Evolutionary conservation across 129 eudicot genomes (phyloP).

Genomic region (Heracleum sosnowskyi): DNA sequence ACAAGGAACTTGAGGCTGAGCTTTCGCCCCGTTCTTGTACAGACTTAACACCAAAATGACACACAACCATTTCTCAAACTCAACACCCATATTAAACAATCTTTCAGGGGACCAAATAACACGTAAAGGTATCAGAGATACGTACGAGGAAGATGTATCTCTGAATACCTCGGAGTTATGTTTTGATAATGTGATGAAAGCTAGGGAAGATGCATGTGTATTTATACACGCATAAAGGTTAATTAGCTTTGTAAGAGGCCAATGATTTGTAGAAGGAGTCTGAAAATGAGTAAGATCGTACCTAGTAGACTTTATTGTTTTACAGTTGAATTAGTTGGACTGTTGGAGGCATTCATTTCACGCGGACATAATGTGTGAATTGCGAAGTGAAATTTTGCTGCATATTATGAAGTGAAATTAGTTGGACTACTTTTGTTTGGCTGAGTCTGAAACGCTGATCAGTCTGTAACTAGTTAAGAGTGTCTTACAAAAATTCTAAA

Average conservation of each 20-base stretch:
- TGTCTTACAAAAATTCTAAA: too few species aligned
- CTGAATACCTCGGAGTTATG: not conserved
- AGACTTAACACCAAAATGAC: not conserved
- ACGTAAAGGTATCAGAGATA: conserved; percentile 2
- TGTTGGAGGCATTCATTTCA: conserved; percentile 13
- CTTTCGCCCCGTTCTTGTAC: not conserved
- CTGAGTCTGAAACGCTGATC: too few species aligned
- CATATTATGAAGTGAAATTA: too few species aligned
- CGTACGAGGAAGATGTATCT: not conserved
- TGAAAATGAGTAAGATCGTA: not conserved
- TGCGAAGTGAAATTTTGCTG: not conserved
- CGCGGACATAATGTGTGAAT: conserved; percentile 17
- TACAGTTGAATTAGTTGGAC: conserved; percentile 9
- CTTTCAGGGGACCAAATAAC: not conserved
- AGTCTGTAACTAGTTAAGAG: too few species aligned
- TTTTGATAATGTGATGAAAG: not conserved
- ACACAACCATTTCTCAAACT: conserved; percentile 8
- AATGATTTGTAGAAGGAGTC: not conserved
- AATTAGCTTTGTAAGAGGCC: not conserved
- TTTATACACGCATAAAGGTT: not conserved
- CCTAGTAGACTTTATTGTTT: conserved; percentile 1
- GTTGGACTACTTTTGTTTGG: too few species aligned
- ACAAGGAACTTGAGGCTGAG: conserved; percentile 17
- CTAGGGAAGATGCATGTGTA: not conserved
- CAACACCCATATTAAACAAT: conserved; percentile 10